These are phyloP conservation scores for Zizania palustris DNA, from an alignment of 202 grass and related monocot species.

Conservation along the genomic window DNA sequence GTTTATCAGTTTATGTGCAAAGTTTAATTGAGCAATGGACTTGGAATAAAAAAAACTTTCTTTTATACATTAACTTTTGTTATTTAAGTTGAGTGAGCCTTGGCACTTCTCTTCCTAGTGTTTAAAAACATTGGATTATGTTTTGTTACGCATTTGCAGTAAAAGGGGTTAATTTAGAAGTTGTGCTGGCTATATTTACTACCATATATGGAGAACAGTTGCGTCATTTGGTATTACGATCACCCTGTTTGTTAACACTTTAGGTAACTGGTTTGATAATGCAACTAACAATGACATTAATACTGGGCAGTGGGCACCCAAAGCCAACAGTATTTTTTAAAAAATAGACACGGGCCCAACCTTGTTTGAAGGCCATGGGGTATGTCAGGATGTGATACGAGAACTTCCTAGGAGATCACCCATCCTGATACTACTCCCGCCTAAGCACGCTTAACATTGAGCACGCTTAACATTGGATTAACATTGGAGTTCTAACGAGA, in stretches of 20 bases:
- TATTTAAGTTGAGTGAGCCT: neutral
- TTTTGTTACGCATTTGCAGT: conserved; percentile 1
- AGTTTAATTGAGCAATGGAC: neutral
- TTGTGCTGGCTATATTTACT: neutral
- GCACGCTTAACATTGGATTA: too few species aligned
- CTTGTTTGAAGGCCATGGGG: too few species aligned
- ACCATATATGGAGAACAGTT: neutral
- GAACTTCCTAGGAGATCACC: too few species aligned
- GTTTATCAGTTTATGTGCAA: neutral
- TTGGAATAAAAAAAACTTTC: neutral
- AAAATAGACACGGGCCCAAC: too few species aligned
- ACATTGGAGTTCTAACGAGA: too few species aligned
- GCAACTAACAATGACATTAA: neutral
- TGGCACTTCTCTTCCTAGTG: neutral
- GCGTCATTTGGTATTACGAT: neutral
- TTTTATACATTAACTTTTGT: neutral
- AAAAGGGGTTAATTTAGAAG: neutral
- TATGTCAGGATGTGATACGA: too few species aligned
- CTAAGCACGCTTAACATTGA: too few species aligned
- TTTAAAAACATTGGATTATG: conserved; percentile 6
- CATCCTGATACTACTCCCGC: too few species aligned
- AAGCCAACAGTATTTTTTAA: neutral
- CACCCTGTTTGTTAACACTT: neutral
- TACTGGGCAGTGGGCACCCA: neutral
- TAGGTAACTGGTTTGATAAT: conserved; percentile 1